Evolutionary conservation across 2,329 filamentous ascomycete species (phyloP).

Genomic region (Neoarthrinium moseri): DNA sequence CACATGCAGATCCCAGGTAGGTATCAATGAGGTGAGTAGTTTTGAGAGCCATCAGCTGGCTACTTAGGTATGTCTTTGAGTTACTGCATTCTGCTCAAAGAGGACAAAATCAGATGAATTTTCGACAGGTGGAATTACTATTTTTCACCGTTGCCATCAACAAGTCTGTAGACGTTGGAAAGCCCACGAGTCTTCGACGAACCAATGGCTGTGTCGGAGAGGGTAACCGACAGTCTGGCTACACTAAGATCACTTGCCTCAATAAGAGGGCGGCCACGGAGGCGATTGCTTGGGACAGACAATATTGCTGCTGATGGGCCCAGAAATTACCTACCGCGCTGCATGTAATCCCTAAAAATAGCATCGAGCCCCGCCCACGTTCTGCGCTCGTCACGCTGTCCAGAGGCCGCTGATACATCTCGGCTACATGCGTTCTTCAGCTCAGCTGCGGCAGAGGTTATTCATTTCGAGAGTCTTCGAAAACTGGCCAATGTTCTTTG

Average conservation of each 20-base stretch:
- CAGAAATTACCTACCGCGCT: background rate
- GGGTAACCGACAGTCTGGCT: background rate
- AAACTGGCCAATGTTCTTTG: constrained; percentile 3
- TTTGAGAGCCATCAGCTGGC: too few relatives aligned
- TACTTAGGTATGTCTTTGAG: too few relatives aligned
- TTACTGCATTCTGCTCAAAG: too few relatives aligned
- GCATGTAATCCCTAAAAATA: constrained; percentile 7
- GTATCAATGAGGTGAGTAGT: too few relatives aligned
- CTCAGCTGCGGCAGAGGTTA: background rate
- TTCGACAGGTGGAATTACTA: too few relatives aligned
- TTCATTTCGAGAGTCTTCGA: background rate
- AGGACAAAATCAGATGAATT: too few relatives aligned
- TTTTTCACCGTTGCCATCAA: too few relatives aligned
- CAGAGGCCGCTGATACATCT: constrained; percentile 5
- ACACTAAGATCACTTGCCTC: background rate
- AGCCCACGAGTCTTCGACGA: background rate
- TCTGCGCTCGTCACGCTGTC: background rate
- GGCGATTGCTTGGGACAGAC: too few relatives aligned
- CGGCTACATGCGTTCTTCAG: constrained; percentile 6
- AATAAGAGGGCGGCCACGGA: background rate
- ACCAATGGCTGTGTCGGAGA: background rate
- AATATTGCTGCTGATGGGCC: constrained; percentile 5
- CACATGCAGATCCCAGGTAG: too few relatives aligned
- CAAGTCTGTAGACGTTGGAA: too few relatives aligned
- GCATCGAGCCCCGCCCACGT: constrained; percentile 4